phyloP scores from a whole-genome alignment of 2,329 filamentous ascomycete species.

The Sphaceloma murrayae region DNA sequence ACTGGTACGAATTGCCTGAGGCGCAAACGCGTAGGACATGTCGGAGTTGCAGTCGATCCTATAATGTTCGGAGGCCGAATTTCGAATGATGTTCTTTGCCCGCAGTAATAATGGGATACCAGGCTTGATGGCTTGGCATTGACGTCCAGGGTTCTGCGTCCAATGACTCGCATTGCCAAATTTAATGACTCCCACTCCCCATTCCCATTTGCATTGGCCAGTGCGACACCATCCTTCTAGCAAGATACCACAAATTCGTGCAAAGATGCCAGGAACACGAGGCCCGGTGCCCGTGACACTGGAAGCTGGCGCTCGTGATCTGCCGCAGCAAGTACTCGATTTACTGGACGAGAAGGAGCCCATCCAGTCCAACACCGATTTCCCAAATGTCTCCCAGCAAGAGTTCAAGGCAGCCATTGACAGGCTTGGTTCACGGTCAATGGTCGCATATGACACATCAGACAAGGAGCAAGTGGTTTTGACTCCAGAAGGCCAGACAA shows the following conservation, averaged over 20 bases:
- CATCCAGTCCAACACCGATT: conserved; percentile 26
- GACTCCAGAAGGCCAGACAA: conserved; percentile 71
- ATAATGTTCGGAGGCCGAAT: too few species aligned
- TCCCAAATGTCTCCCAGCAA: conserved; percentile 29
- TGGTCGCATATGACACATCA: conserved; percentile 76
- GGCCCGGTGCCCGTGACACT: conserved; percentile 40
- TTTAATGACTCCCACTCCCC: not conserved
- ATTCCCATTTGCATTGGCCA: too few species aligned
- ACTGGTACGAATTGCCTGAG: too few species aligned
- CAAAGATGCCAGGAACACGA: conserved; percentile 37
- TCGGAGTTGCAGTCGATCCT: too few species aligned
- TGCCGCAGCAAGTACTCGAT: conserved; percentile 75
- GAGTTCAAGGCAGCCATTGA: conserved; percentile 79
- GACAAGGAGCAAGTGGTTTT: conserved; percentile 69
- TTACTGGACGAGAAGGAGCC: conserved; percentile 41
- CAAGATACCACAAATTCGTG: not conserved
- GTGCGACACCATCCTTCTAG: not conserved
- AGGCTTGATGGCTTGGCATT: too few species aligned
- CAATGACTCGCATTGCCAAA: conserved; percentile 9
- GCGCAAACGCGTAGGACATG: too few species aligned
- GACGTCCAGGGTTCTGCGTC: too few species aligned
- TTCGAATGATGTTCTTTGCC: too few species aligned
- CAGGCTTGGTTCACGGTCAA: conserved; percentile 70
- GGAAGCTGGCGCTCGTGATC: conserved; percentile 35
- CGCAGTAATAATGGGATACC: too few species aligned